Evolutionary conservation across 805 yeast genomes (phyloP), one percentile per base, ranked within the genome.

Genomic region (Candida krabiensis): DNA sequence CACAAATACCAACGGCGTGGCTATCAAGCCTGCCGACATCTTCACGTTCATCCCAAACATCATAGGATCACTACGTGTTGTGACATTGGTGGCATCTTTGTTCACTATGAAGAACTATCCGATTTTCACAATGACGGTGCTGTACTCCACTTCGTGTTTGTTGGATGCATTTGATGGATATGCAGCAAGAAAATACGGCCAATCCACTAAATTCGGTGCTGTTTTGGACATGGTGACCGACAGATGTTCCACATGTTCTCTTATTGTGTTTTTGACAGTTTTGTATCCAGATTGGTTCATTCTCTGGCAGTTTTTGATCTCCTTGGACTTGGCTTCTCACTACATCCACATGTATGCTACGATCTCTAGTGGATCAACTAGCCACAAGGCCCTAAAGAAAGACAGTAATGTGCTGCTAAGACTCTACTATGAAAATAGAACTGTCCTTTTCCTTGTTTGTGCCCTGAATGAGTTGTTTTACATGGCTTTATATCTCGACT

Each of bases 311-410:
- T 52, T 86, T 18, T 71, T 93, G 51, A 80, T 90, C 35, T 84
- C 95, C 9, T 70, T 93, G 52, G 95, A 86, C 57, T 73, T 93
- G 53, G 89, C 97, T 2, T 85, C 95, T 36, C 99, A 93, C 61
- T 93, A 93, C 67, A 86, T 93, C 86, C 99, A 93, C 68, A 93
- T 93, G 99, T 90, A 90, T 63, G 96, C 98, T 28, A 85, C 88
- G 67, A 69, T 90, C 52, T 74, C 81, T 37, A 69, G 80, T 26
- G 98, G 98, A 14, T 80, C 85, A 3, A 60, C 75, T 8, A 79
- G 90, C 29, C 99, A 93, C 67, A 93, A 93, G 70, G 75, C 77
- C 46, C 84, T 95, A 38, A 83, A 79, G 39, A 73, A 79, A 53
- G 79, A 81, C 49, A 73, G 80, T 22, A 81, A 85, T 46, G 74